Base-by-base conservation (phyloP, 2,329 filamentous ascomycete genomes). In the Penicillium glabrum region DNA sequence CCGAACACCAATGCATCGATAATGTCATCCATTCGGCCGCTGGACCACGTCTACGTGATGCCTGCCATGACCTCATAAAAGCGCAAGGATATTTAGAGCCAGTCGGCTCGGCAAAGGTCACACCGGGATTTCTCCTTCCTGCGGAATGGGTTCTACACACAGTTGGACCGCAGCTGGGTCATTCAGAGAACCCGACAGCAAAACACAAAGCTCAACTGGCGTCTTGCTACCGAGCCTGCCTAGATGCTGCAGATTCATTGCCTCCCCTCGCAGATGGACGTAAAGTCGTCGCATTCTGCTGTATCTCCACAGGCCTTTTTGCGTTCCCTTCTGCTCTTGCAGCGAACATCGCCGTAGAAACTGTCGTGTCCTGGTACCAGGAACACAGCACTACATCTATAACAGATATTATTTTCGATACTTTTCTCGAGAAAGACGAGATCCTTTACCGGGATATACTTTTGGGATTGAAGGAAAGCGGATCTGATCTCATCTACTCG, bases 261-360 rank as follows among this genome's bases (percentile, higher is more conserved):
- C 59, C 61, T 1, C 29, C 58, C 14, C 19, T 60, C 2, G 26
- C 45, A 39, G 56, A 65, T 33, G 62, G 61, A 1, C 35, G 59
- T 19, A 67, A 67, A 26, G 55, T 59, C 1, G 23, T 67, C 3
- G 65, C 43, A 1, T 62, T 67, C 26, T 66, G 64, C 45, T 65
- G 65, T 7, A 66, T 66, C n/a, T 65, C 65, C 3, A 67, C 64
- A 0, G 64, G 65, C 0, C n/a, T 67, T 5, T 67, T 67, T 50
- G 64, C 62, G 0, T 66, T 65, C 11, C 65, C 65, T 10, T 53
- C 63, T 2, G 53, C 59, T 2, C 19, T 59, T 1, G 65, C 65
- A 0, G 62, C 61, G 3, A 19, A 26, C 1, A 60, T 67, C 49
- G 64, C 65, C 0, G 27, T 67, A 11, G 35, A 58, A 3, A 49